Base-by-base conservation (phyloP, 441 rosid genomes). In the Bruguiera hainesii region DNA sequence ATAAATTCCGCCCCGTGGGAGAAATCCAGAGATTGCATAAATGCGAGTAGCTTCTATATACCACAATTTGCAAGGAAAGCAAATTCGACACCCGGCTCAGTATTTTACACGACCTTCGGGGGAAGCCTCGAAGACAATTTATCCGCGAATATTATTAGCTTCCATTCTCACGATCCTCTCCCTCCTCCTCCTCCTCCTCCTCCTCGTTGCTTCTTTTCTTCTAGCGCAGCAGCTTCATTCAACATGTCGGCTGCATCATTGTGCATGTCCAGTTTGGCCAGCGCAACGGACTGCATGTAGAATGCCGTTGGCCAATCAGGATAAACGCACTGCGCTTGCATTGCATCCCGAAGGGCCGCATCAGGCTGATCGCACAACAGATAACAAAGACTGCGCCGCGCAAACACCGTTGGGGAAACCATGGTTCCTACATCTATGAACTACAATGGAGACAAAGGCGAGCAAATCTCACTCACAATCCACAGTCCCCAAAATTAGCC, bases 261-360 rank as follows among this genome's bases (percentile, higher is more conserved):
- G 77, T 75, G 80, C 98, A 91, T 91, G 76, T 85, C 76, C 59
- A 89, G 80, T 72, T 91, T 91, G 53, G 89, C 83, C 37, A 87
- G 87, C 52, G 98, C 98, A 33, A 88, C 89, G 3, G 98, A 89
- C 81, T 89, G 96, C 93, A 91, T 81, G 81, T 86, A 89, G 82
- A 86, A 91, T 31, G 93, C 94, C 0, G 87, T 82, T 26, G 96
- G 89, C 98, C 94, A 91, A 16, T 85, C 90, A 19, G 91, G 87
- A 60, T 70, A 75, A 29, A 75, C 85, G 61, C 76, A 71, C 20
- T 89, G 93, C 4, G 98, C 98, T 73, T 71, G 80, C 96, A 91
- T 89, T 68, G 89, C 95, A 73, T 91, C 98, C 33, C 83, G 75
- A 7, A 89, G 93, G 53, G 94, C 91, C 48, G 77, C 64, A 31